Evolutionary conservation across 148 eudicot genomes (phyloP), one percentile per base, ranked within the genome.

Genomic region (Bassia scoparia): DNA sequence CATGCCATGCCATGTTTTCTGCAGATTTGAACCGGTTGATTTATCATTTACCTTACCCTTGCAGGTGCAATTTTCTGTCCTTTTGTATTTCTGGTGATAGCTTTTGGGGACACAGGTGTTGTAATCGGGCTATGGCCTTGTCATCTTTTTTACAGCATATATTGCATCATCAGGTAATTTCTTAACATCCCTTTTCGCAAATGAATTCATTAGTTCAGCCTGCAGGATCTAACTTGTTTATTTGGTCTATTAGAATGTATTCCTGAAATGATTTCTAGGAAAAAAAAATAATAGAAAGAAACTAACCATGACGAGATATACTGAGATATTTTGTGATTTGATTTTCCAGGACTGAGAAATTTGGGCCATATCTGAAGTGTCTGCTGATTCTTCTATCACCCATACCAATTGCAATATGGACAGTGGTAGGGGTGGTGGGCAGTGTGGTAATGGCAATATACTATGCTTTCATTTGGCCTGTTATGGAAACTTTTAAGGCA

Each of bases 401-500:
- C 12, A 62, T 79, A 30, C 82, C 82, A 38, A 74, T 79, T 69
- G 77, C 73, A 67, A 16, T 55, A 59, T 79, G 82, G 82, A 79
- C 82, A 11, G 65, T 79, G 30, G 82, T 74, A 24, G 82, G 82
- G 12, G 78, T 79, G 31, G 60, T 79, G 31, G 82, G 70, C 5
- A 79, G 78, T 74, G 70, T 74, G 37, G 37, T 74, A 41, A 79
- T 79, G 82, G 82, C 82, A 23, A 71, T 62, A 21, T 74, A 44
- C 24, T 79, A 79, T 55, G 82, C 82, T 44, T 76, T 62, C 15
- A 27, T 74, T 38, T 79, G 82, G 78, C 82, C 82, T 52, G 74
- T 79, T 53, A 69, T 74, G 74, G 82, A 79, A 74, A 79, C 82
- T 70, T 79, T 74, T 69, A 79, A 63, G 78, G 78, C 82, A 14